Conservation (phyloP, 148 eudicot genomes). For the Nyssa sinensis region DNA sequence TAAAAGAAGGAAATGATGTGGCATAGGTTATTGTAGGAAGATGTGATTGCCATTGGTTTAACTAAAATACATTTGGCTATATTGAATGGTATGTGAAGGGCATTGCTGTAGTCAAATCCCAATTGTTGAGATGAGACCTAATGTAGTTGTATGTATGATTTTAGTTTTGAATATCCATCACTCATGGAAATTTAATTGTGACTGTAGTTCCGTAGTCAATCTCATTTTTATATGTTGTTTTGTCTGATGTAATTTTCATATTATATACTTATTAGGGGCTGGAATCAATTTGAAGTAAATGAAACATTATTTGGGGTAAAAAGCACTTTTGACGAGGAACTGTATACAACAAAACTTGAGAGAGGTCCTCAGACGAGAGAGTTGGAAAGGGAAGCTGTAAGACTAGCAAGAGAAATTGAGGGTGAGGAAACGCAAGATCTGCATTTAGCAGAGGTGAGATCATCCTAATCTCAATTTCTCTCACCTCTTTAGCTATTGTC, state of each 20-base stretch:
- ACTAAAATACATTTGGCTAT: neutral
- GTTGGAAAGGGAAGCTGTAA: slow-evolving; percentile 72
- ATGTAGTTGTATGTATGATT: neutral
- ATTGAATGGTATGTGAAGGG: neutral
- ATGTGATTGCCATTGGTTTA: neutral
- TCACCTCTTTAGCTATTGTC: neutral
- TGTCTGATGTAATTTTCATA: no score
- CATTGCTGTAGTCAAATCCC: neutral
- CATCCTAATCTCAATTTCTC: neutral
- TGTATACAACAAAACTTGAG: slow-evolving; percentile 96
- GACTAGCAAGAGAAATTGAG: slow-evolving; percentile 97
- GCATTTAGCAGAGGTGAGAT: slow-evolving; percentile 89
- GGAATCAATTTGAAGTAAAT: slow-evolving; percentile 97
- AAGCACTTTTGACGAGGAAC: slow-evolving; percentile 95
- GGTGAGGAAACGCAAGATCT: slow-evolving; percentile 91
- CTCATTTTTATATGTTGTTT: no score
- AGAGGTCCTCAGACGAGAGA: slow-evolving; percentile 87
- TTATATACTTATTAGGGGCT: slow-evolving; percentile 55
- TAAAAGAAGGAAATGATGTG: no score
- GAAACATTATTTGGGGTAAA: slow-evolving; percentile 88
- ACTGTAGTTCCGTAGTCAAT: slow-evolving; percentile 6
- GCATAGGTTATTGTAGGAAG: neutral
- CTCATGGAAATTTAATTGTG: neutral
- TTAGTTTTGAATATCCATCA: neutral
- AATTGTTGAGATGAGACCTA: neutral